Evolutionary conservation across 1,284 basidiomycete genomes (phyloP), one percentile per base, ranked within the genome.

Genomic region (Earliella scabrosa): DNA sequence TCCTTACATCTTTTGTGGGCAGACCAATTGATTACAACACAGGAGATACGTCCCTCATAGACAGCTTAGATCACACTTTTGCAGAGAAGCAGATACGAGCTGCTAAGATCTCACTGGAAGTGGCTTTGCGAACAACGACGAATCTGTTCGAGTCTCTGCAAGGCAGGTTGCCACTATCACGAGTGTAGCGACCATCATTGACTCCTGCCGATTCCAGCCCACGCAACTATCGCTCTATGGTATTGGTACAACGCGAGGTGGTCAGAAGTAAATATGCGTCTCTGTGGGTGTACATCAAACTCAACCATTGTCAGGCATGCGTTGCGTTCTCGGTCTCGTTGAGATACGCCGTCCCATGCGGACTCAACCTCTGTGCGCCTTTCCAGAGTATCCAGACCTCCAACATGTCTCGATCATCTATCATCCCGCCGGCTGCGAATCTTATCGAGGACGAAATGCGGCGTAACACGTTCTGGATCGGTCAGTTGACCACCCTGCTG

Each of bases 211-310:
- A 27, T 29, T 27, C 18, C 43, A 90, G 88, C 87, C 14, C 76
- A 80, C 49, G 75, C 86, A 20, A 76, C 90, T 40, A 72, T 90
- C 44, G 80, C 80, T 11, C 87, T 87, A 82, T 89, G 86, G 70
- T 88, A 87, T 62, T 88, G 87, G 80, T 83, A 81, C 45, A 83
- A 89, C 66, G 86, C 85, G 45, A 85, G 81, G 77, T 89, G 87
- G 87, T 82, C 86, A n/a, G 86, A 90, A 69, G 87, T 89, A 65
- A 65, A 74, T 52, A 21, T 13, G 4, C n/a, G 26, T 21, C 23
- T 4, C 36, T 8, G 11, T 16, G 14, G 2, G 47, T 11, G 26
- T 8, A 5, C 20, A 9, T 5, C n/a, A 13, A 36, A n/a, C 31
- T 49, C 13, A 44, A 23, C 13, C 16, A 3, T 1, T 14, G 16